These are phyloP conservation scores for Arctium lappa DNA, from an alignment of 129 eudicot genomes.

Conservation along the genomic window DNA sequence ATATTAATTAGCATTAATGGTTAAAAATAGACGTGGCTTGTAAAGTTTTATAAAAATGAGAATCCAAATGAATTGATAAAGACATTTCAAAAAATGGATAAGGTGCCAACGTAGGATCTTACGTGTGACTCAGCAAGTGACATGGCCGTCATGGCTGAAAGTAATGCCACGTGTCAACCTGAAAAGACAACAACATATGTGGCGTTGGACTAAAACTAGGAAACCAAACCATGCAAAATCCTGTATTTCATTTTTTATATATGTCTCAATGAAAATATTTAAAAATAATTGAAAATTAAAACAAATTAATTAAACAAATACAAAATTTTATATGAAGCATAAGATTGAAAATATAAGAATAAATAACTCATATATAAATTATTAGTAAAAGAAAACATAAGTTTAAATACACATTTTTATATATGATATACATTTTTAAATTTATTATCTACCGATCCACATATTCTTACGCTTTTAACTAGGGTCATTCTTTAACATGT, in stretches of 20 bases:
- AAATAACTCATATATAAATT: too few species aligned
- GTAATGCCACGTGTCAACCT: conserved; percentile 17
- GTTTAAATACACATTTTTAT: too few species aligned
- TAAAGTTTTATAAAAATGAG: not conserved
- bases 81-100: conserved; percentile 6
- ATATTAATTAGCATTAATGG: not conserved
- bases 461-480: too few species aligned
- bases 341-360: too few species aligned
- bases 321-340: too few species aligned
- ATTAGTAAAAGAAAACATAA: too few species aligned
- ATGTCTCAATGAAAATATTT: not conserved
- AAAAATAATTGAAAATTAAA: not conserved
- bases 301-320: too few species aligned
- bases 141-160: conserved; percentile 28
- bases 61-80: not conserved
- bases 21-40: not conserved
- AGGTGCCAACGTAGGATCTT: conserved; percentile 24
- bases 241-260: too few species aligned
- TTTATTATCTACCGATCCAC: too few species aligned
- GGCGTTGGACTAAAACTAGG: conserved; percentile 21
- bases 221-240: conserved; percentile 4
- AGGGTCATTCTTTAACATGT: too few species aligned
- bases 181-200: conserved; percentile 9
- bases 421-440: too few species aligned
- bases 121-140: conserved; percentile 20